Percentiles rank a stretch among this genome's conserved stretches.
phyloP scores from a whole-genome alignment of 805 yeast genomes.

The Metschnikowia continentalis region DNA sequence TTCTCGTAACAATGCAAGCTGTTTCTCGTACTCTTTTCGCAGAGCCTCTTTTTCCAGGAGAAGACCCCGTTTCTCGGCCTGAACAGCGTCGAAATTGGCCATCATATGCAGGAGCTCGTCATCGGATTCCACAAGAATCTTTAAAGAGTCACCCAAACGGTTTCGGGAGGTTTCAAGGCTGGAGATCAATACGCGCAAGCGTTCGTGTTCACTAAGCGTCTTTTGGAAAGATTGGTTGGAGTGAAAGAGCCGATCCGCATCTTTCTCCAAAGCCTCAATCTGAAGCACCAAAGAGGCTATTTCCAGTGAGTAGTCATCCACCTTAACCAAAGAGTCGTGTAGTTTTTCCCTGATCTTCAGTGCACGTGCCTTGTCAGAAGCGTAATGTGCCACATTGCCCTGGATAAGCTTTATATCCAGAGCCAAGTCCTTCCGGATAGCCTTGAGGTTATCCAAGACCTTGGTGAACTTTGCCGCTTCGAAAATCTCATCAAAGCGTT shows the following conservation, averaged over 20 bases:
- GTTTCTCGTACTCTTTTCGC: conserved; percentile 13
- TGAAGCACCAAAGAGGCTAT: conserved; percentile 46
- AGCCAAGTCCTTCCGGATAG: conserved; percentile 70
- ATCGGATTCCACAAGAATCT: conserved; percentile 39
- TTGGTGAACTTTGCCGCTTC: conserved; percentile 92
- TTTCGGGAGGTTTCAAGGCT: conserved; percentile 41
- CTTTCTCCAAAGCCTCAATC: conserved; percentile 50
- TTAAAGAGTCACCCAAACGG: conserved; percentile 47
- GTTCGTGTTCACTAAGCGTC: conserved; percentile 59
- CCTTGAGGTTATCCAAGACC: conserved; percentile 76
- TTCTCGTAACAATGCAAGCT: conserved; percentile 19
- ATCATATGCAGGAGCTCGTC: conserved; percentile 28
- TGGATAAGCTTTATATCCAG: conserved; percentile 71
- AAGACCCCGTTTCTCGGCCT: conserved; percentile 16
- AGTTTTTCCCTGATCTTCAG: conserved; percentile 50
- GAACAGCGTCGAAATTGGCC: conserved; percentile 26
- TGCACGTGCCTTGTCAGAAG: conserved; percentile 71
- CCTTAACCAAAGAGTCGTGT: conserved; percentile 37
- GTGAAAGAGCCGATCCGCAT: conserved; percentile 62
- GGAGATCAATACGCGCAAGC: conserved; percentile 28
- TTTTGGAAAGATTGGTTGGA: conserved; percentile 80
- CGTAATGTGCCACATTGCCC: conserved; percentile 73
- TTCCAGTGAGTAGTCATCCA: conserved; percentile 43
- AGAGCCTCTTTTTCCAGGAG: conserved; percentile 10
- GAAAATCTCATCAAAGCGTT: conserved; percentile 92